Evolutionary conservation across 441 rosid species (phyloP).

Genomic region (Rhodomyrtus psidioides): DNA sequence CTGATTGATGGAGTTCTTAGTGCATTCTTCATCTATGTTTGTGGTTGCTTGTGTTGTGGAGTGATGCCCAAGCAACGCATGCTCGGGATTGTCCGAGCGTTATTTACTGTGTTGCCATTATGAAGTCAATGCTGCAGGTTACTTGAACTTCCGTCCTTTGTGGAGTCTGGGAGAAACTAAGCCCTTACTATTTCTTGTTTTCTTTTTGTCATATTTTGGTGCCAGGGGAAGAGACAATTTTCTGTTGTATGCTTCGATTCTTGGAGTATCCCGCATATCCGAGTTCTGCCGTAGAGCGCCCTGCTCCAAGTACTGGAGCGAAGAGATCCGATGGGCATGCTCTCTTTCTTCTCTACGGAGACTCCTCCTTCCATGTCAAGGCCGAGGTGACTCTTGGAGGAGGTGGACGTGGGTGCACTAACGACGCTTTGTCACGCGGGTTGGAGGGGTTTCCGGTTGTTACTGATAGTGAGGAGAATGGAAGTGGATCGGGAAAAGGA

Average conservation of each 20-base stretch:
- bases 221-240: background rate
- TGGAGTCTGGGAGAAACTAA: background rate
- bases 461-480: background rate
- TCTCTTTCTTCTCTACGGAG: background rate
- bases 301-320: background rate
- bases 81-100: background rate
- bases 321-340: background rate
- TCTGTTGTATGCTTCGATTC: background rate
- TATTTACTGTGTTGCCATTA: background rate
- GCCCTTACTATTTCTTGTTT: background rate
- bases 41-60: background rate
- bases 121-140: background rate
- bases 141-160: background rate
- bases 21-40: background rate
- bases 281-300: background rate
- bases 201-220: background rate
- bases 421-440: conserved; percentile 6
- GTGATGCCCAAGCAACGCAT: background rate
- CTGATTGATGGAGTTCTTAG: background rate
- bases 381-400: conserved; percentile 12
- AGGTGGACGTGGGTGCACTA: conserved; percentile 2
- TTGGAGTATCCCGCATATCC: background rate
- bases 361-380: conserved; percentile 16
- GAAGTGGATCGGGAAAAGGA: background rate
- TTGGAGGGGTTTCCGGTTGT: conserved; percentile 3